Evolutionary conservation across 768 basidiomycete species (phyloP).

Genomic region (Asterophora parasitica): DNA sequence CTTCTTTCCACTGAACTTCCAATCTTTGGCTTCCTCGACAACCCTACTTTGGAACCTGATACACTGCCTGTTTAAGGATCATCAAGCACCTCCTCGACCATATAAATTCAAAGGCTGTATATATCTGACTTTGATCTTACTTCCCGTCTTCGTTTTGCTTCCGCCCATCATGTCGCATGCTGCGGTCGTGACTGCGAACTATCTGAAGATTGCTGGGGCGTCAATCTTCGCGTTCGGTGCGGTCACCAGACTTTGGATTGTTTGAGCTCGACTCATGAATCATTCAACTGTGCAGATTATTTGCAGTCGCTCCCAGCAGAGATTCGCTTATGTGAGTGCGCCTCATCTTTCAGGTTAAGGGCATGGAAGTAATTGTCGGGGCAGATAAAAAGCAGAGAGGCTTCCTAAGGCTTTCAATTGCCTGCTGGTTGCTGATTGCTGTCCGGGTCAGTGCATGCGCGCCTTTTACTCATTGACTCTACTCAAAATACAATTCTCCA

Average conservation of each 20-base stretch:
- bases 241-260: not conserved
- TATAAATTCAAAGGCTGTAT: no score
- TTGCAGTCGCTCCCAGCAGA: constrained; percentile 18
- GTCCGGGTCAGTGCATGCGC: constrained; percentile 9
- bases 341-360: not conserved
- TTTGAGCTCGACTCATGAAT: not conserved
- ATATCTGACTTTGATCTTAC: no score
- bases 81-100: not conserved
- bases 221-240: constrained; percentile 19
- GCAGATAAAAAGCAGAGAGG: constrained; percentile 16
- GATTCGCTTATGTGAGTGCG: constrained; percentile 14
- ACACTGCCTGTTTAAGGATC: not conserved
- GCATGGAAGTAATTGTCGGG: not conserved
- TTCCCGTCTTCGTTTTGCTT: not conserved
- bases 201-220: constrained; percentile 18
- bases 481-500: not conserved
- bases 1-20: not conserved
- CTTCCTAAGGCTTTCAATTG: constrained; percentile 13
- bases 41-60: not conserved
- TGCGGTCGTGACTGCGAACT: constrained; percentile 12
- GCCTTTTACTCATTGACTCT: not conserved
- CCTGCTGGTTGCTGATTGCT: constrained; percentile 17
- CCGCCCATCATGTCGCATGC: constrained; percentile 4
- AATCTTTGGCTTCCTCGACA: not conserved
- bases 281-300: constrained; percentile 10